Conservation (phyloP, 345 rosid genomes). For the Syzygium aromaticum region DNA sequence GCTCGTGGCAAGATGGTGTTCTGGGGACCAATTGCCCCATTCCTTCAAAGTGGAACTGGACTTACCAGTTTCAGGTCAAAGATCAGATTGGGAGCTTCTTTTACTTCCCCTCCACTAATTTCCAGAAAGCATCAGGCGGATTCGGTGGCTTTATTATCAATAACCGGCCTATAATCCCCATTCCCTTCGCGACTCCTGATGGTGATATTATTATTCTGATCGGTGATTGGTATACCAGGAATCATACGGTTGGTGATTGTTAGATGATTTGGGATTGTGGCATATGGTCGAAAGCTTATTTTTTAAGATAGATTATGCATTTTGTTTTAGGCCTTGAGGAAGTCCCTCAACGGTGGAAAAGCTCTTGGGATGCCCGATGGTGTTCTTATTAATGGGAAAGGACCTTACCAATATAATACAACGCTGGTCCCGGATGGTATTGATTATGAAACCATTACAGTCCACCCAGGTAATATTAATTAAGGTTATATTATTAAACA, state of each 20-base stretch:
- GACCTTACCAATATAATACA: conserved; percentile 79
- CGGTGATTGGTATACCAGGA: conserved; percentile 94
- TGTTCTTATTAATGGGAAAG: conserved; percentile 95
- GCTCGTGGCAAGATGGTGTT: conserved; percentile 99
- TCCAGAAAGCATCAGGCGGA: conserved; percentile 96
- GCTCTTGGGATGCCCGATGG: conserved; percentile 97
- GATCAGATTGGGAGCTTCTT: conserved; percentile 98
- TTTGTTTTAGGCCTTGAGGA: conserved; percentile 72
- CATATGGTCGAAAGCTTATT: background rate
- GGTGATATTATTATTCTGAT: conserved; percentile 72
- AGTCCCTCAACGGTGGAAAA: conserved; percentile 80
- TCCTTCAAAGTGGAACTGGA: conserved; percentile 99
- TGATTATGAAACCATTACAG: conserved; percentile 65
- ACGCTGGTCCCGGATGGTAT: conserved; percentile 82
- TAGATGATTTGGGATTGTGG: background rate
- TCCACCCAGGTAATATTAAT: conserved; percentile 68
- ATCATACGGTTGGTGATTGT: conserved; percentile 73
- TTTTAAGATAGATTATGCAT: background rate
- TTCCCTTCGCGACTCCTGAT: conserved; percentile 75
- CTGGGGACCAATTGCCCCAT: conserved; percentile 95
- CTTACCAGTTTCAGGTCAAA: conserved; percentile 97
- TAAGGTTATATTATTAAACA: conserved; percentile 1
- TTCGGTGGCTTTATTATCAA: conserved; percentile 79
- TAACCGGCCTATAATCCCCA: conserved; percentile 65
- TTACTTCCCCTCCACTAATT: conserved; percentile 94